Percentiles rank a stretch among this genome's conserved stretches.
Evolutionary conservation across 2,329 filamentous ascomycete genomes (phyloP).

Genomic region (Aspergillus clavatus): DNA sequence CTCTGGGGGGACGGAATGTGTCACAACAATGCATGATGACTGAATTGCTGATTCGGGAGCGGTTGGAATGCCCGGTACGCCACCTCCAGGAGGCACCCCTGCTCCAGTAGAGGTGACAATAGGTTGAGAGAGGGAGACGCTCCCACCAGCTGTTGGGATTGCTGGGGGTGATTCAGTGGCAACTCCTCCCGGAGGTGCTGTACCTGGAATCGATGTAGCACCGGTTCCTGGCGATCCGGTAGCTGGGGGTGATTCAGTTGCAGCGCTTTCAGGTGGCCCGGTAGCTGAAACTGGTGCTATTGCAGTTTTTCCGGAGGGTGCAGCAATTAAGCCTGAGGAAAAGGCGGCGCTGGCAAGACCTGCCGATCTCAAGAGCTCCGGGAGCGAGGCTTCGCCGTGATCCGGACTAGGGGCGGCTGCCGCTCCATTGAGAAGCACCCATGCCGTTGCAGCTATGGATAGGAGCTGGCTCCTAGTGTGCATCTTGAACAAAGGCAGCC

Average conservation of each 20-base stretch:
- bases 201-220: neutral
- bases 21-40: neutral
- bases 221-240: neutral
- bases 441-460: conserved; percentile 14
- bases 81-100: neutral
- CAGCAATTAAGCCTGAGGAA: neutral
- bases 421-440: conserved; percentile 12
- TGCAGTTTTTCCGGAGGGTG: neutral
- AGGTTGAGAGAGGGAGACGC: neutral
- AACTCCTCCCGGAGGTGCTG: neutral
- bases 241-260: neutral
- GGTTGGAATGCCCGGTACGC: neutral
- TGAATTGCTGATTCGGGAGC: neutral
- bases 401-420: conserved; percentile 2
- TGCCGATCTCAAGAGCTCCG: neutral
- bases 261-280: neutral
- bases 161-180: neutral
- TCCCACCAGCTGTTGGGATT: neutral
- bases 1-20: neutral
- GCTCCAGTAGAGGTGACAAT: neutral
- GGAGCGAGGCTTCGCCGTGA: too few relatives aligned
- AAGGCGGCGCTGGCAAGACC: neutral
- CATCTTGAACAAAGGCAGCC: conserved; percentile 11
- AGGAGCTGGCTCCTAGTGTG: conserved; percentile 14
- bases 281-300: neutral